Evolutionary conservation across 768 basidiomycete species (phyloP), one percentile per base, ranked within the genome.

Genomic region (Boletellus ananiceps): DNA sequence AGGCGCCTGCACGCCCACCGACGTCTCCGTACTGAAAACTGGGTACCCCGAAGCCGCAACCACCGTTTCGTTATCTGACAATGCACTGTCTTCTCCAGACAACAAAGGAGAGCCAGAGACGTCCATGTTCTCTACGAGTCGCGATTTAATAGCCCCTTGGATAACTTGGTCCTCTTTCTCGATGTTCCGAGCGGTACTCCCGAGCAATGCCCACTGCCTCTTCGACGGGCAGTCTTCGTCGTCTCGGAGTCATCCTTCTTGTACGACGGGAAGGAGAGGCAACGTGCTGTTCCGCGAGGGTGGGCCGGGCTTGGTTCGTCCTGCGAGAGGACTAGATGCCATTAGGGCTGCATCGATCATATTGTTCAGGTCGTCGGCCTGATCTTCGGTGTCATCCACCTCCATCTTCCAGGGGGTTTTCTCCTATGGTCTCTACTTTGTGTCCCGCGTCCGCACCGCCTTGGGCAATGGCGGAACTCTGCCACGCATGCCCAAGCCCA

Each of bases 401-500:
- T 65, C 60, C 51, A 63, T 61, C 39, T 65, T 62, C 60, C 61
- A 61, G 8, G 62, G 55, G 5, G 44, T 42, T 40, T 39, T 57
- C 39, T 62, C 54, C 9, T 51, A 50, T 5, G 51, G 54, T 36
- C 33, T 46, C 62, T 63, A 63, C 4, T 23, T 15, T n/a, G 54
- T 44, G 27, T 52, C 44, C 16, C 58, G 54, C 7, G 63, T 67
- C n/a, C 63, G 64, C 32, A 53, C 51, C 0, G 57, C 57, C 48
- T 61, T 68, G 32, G 65, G 64, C 8, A 61, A 56, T 23, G 60
- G 55, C 1, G 59, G 76, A 67, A 19, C 78, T 64, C 41, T 31
- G 15, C 2, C 13, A 12, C 57, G 50, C 6, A 40, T 7, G 16
- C 40, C 23, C 33, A 53, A 38, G 5, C 60, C 69, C 15, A 75